A percentile compares a stretch with the other conserved stretches of the same genome.
Conservation (phyloP, 192 early-diverging fungal genomes). For the Spizellomyces punctatus region DNA sequence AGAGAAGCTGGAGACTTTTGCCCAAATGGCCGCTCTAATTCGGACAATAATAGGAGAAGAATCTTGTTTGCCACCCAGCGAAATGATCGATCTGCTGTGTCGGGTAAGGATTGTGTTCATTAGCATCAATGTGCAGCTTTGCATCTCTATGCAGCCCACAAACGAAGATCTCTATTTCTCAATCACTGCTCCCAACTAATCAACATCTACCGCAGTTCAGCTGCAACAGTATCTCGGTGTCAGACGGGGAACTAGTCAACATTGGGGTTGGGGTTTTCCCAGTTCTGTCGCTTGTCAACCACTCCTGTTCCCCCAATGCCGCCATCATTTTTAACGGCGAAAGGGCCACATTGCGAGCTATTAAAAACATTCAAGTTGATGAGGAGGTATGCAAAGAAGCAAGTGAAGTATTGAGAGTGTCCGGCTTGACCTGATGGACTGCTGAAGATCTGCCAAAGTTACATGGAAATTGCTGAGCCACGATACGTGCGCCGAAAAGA, state of each 20-base stretch:
- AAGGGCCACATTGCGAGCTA: slow-evolving; percentile 33
- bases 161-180: too few species aligned
- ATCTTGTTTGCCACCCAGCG: slow-evolving; percentile 15
- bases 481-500: slow-evolving; percentile 32
- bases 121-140: neutral
- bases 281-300: slow-evolving; percentile 44
- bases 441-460: slow-evolving; percentile 32
- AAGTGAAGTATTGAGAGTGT: neutral
- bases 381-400: slow-evolving; percentile 34
- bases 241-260: slow-evolving; percentile 43
- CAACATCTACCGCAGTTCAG: slow-evolving; percentile 30
- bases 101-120: slow-evolving; percentile 21
- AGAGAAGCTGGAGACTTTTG: slow-evolving; percentile 41
- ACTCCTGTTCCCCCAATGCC: slow-evolving; percentile 47
- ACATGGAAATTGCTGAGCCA: slow-evolving; percentile 40
- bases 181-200: neutral
- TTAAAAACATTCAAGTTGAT: slow-evolving; percentile 32
- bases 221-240: slow-evolving; percentile 46
- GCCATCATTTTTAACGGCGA: slow-evolving; percentile 39
- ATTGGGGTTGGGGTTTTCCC: slow-evolving; percentile 50
- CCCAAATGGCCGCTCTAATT: slow-evolving; percentile 45
- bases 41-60: slow-evolving; percentile 23
- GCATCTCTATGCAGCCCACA: too few species aligned
- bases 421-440: neutral
- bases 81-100: slow-evolving; percentile 46